Conservation (phyloP, 768 basidiomycete genomes). For the Tylopilus balloui region DNA sequence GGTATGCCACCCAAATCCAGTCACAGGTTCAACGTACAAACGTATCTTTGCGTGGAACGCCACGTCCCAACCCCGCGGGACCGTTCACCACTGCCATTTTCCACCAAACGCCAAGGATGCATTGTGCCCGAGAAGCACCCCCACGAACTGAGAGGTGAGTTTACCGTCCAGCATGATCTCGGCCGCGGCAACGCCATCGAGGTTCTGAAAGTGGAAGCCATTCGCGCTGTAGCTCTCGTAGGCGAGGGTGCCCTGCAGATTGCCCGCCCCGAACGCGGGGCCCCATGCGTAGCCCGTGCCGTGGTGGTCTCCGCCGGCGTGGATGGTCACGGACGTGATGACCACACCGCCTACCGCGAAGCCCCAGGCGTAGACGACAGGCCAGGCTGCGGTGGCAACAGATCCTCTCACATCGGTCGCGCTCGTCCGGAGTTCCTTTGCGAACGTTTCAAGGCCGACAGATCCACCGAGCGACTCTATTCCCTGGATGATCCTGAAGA, state of each 20-base stretch:
- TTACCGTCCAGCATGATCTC: background rate
- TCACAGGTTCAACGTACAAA: background rate
- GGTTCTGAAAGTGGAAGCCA: background rate
- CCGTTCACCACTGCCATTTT: background rate
- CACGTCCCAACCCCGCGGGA: too few relatives aligned
- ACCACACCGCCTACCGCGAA: background rate
- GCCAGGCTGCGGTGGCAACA: background rate
- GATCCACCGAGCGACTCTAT: slow-evolving; percentile 4
- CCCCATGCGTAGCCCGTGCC: slow-evolving; percentile 2
- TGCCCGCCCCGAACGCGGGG: background rate
- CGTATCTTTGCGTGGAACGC: background rate
- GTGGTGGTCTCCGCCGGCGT: background rate
- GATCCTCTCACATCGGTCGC: too few relatives aligned
- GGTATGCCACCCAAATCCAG: background rate
- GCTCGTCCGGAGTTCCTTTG: background rate
- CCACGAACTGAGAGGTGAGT: background rate
- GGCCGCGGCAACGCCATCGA: background rate
- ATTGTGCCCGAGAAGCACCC: background rate
- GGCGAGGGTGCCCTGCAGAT: background rate
- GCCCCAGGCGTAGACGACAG: background rate
- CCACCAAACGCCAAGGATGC: background rate
- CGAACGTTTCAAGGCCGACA: slow-evolving; percentile 1
- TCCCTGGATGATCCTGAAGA: background rate
- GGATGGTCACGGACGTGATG: background rate
- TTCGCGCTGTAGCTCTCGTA: background rate